These are phyloP conservation scores for Spinacia oleracea DNA, from an alignment of 179 eudicot genomes.

Conservation along the genomic window DNA sequence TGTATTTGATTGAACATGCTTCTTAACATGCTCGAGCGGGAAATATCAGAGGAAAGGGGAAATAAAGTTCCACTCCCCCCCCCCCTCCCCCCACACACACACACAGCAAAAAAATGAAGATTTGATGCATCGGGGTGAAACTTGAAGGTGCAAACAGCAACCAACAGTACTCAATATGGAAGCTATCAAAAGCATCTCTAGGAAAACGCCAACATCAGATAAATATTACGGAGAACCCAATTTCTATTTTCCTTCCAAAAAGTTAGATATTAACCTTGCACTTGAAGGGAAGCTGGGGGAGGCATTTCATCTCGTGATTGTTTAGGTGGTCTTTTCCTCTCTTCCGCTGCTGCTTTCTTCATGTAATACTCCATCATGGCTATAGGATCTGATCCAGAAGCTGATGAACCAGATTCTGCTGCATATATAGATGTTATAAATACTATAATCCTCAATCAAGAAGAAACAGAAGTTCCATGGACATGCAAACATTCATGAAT, in stretches of 20 bases:
- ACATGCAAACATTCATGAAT: neutral
- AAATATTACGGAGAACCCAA: neutral
- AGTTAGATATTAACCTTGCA: slow-evolving; percentile 55
- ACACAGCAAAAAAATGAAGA: no score
- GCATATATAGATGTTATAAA: slow-evolving; percentile 21
- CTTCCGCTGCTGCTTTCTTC: slow-evolving; percentile 95
- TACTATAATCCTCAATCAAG: neutral
- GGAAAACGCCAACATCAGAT: neutral
- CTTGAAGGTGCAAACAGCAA: neutral
- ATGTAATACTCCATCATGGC: slow-evolving; percentile 96
- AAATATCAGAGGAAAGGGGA: slow-evolving; percentile 3
- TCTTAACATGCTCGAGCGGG: neutral
- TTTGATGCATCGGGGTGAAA: neutral
- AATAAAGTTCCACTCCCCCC: neutral
- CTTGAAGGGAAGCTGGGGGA: slow-evolving; percentile 97
- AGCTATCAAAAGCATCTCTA: neutral
- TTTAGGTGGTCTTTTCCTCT: slow-evolving; percentile 72
- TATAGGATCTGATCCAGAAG: slow-evolving; percentile 68
- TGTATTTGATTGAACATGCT: neutral
- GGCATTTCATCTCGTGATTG: slow-evolving; percentile 97
- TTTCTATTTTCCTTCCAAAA: neutral
- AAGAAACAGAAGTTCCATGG: neutral
- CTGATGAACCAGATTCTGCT: slow-evolving; percentile 57
- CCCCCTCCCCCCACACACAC: no score
- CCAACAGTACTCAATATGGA: neutral